Evolutionary conservation across 257 asterid genomes (phyloP).

Genomic region (Solanum chmielewskii): DNA sequence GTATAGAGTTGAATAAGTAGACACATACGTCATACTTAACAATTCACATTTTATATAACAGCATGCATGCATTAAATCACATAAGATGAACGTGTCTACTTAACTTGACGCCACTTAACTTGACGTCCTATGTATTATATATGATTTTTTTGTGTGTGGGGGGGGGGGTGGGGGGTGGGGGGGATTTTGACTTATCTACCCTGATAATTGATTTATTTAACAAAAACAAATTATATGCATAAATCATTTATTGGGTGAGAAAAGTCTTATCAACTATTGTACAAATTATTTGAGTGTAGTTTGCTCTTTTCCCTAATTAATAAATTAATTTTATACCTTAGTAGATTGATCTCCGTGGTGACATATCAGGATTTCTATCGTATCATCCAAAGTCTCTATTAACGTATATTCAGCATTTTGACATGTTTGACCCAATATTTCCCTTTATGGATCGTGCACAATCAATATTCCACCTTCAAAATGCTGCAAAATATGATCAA

Average conservation of each 20-base stretch:
- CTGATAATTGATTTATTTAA: no score
- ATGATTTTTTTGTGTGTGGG: no score
- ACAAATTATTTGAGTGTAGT: neutral
- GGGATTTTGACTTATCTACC: neutral
- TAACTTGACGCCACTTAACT: no score
- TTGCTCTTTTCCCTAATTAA: neutral
- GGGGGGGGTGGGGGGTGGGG: accelerated
- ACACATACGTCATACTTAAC: neutral
- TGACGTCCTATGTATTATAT: neutral
- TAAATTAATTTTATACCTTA: neutral
- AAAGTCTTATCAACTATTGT: neutral
- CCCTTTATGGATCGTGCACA: conserved; percentile 23
- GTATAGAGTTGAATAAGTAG: no score
- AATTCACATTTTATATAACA: neutral
- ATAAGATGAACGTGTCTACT: no score
- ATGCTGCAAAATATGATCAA: conserved; percentile 26
- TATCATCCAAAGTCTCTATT: conserved; percentile 40
- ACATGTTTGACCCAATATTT: conserved; percentile 32
- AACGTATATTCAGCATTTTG: conserved; percentile 55
- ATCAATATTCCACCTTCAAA: conserved; percentile 41
- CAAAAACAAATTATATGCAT: no score
- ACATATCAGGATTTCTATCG: conserved; percentile 48
- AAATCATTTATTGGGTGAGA: neutral
- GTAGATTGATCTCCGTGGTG: conserved; percentile 55
- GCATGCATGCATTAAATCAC: no score